Conservation (phyloP, 768 basidiomycete species). For the Psilocybe sp. region DNA sequence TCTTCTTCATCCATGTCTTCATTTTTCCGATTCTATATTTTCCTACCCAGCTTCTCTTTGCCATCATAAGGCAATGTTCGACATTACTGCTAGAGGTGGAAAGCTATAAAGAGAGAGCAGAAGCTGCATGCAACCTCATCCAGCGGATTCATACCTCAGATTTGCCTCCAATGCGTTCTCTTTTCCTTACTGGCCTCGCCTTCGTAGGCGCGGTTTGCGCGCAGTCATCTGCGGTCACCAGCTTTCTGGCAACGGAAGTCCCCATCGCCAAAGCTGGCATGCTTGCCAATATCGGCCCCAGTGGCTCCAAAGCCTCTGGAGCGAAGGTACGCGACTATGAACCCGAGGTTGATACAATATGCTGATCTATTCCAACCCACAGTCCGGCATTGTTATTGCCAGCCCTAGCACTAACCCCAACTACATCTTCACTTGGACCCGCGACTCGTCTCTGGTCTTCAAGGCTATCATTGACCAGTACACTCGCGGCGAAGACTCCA, state of each 20-base stretch:
- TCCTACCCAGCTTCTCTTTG: no score
- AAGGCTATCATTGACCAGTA: conserved; percentile 54
- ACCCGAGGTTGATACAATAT: neutral
- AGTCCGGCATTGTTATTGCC: conserved; percentile 56
- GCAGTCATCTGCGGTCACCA: conserved; percentile 33
- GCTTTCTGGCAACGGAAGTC: conserved; percentile 46
- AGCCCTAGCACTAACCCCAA: conserved; percentile 56
- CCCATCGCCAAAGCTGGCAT: conserved; percentile 59
- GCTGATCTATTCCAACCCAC: conserved; percentile 16
- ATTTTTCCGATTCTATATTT: no score
- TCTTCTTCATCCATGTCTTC: no score
- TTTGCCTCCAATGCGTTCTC: conserved; percentile 27
- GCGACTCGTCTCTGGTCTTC: conserved; percentile 72
- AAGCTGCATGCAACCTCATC: neutral
- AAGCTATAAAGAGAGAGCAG: conserved; percentile 4
- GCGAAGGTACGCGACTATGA: conserved; percentile 32
- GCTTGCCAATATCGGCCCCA: conserved; percentile 65
- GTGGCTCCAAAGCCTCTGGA: conserved; percentile 47
- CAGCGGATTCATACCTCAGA: neutral
- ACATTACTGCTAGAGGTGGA: no score
- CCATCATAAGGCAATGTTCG: no score
- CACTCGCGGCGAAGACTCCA: conserved; percentile 47
- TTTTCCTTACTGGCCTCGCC: conserved; percentile 23
- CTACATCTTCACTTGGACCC: conserved; percentile 73
- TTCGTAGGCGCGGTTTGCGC: conserved; percentile 22